Conservation (phyloP, 2,329 filamentous ascomycete genomes). For the Colletotrichum brevisporum region DNA sequence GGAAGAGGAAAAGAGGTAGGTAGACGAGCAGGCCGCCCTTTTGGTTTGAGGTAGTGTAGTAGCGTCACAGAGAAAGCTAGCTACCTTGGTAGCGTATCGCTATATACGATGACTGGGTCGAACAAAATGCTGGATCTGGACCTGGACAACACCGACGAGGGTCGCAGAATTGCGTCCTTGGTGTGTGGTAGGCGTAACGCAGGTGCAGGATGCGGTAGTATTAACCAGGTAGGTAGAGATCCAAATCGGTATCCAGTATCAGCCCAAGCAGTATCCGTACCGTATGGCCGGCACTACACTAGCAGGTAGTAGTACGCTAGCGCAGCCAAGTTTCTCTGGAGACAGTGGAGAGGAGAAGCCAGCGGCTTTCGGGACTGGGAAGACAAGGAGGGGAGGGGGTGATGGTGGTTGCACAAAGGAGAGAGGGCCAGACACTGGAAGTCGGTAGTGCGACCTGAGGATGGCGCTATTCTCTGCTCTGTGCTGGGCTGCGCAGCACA, state of each 20-base stretch:
- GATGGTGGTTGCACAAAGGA: slow-evolving; percentile 32
- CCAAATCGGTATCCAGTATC: slow-evolving; percentile 17
- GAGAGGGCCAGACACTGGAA: slow-evolving; percentile 10
- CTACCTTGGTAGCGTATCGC: slow-evolving; percentile 13
- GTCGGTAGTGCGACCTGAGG: slow-evolving; percentile 20
- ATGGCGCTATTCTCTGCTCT: background rate
- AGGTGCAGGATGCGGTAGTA: slow-evolving; percentile 27
- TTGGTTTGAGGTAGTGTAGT: slow-evolving; percentile 11
- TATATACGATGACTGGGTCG: slow-evolving; percentile 14
- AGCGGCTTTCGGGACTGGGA: slow-evolving; percentile 13
- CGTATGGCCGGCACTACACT: slow-evolving; percentile 27
- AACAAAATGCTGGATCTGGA: slow-evolving; percentile 24
- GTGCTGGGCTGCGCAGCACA: background rate
- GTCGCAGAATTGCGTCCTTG: slow-evolving; percentile 9
- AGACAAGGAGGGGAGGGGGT: slow-evolving; percentile 16
- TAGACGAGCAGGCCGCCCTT: background rate
- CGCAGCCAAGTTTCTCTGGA: slow-evolving; percentile 26
- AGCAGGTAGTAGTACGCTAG: slow-evolving; percentile 13
- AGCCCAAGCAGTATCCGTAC: slow-evolving; percentile 29
- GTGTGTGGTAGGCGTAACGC: slow-evolving; percentile 21
- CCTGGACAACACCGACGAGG: slow-evolving; percentile 20
- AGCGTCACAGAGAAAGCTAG: slow-evolving; percentile 21
- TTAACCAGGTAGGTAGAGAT: background rate
- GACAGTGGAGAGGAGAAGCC: slow-evolving; percentile 17
- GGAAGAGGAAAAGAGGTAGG: background rate